Evolutionary conservation across 2,329 filamentous ascomycete genomes (phyloP), one percentile per base, ranked within the genome.

Genomic region (Dactylellina parvicollis): DNA sequence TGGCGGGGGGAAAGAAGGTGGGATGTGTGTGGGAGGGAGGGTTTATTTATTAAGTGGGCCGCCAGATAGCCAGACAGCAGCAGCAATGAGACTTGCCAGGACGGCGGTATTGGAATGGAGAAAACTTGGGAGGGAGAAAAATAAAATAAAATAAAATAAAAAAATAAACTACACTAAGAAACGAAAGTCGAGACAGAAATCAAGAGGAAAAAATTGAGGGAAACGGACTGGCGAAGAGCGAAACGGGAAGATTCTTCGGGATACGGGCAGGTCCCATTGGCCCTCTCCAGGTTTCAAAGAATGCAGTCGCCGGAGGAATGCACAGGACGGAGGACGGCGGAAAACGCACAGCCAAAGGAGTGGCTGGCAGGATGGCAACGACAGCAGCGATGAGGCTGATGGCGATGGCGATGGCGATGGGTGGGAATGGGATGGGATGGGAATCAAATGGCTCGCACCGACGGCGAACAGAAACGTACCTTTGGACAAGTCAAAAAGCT

Each of bases 1-100:
- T 61, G 60, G 54, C 30, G 76, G 70, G 67, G 69, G 57, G 50
- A 56, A 57, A 54, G 55, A 42, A 54, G 49, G 46, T 46, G 46
- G 54, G 64, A 60, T 44, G 54, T 44, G 40, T 28, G 28, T 47
- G 61, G 38, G 50, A 40, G 46, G 18, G 61, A 57, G 36, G 38
- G 10, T 32, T n/a, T n/a, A n/a, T n/a, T n/a, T n/a, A n/a, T n/a
- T n/a, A n/a, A n/a, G n/a, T n/a, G n/a, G 34, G 22, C 30, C 30
- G 30, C 30, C 30, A 14, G n/a, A n/a, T 20, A 9, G 32, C 30
- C 26, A 16, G 22, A 20, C 50, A 46, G 54, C 30, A 67, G 28
- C 47, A 60, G 46, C 38, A 24, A 60, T 57, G 42, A 28, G 28
- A 49, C n/a, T n/a, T n/a, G n/a, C n/a, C n/a, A n/a, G n/a, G n/a